Conservation (phyloP, 495 filamentous ascomycete genomes). For the Neurospora pannonica region DNA sequence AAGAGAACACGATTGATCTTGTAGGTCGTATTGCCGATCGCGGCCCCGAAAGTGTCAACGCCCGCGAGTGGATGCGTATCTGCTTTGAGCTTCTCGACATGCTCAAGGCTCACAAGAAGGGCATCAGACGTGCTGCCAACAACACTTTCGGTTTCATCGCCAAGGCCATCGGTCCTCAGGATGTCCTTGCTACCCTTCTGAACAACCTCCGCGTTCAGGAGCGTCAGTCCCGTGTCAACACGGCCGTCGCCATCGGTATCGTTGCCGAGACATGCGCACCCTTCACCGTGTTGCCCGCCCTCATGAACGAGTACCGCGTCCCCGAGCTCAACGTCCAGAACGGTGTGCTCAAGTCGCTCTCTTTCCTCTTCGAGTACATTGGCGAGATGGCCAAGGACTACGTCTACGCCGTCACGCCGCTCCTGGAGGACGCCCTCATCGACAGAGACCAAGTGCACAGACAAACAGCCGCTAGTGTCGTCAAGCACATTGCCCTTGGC, state of each 20-base stretch:
- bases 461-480: conserved; percentile 89
- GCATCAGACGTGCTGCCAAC: conserved; percentile 95
- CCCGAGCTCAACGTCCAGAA: conserved; percentile 99
- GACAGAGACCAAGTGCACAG: conserved; percentile 98
- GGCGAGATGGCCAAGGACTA: conserved; percentile 99
- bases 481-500: conserved; percentile 94
- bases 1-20: conserved; percentile 99
- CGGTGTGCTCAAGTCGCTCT: conserved; percentile 92
- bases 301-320: conserved; percentile 99
- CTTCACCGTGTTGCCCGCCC: conserved; percentile 94
- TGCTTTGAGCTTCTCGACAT: conserved; percentile 99
- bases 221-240: conserved; percentile 95
- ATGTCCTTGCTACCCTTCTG: conserved; percentile 89
- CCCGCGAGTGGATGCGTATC: conserved; percentile 99
- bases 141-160: conserved; percentile 99
- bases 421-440: conserved; percentile 94
- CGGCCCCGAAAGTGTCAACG: conserved; percentile 90
- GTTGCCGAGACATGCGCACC: conserved; percentile 99
- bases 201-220: conserved; percentile 97
- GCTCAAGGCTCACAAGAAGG: conserved; percentile 99
- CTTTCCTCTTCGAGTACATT: conserved; percentile 98
- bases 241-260: conserved; percentile 96
- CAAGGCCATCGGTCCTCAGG: conserved; percentile 96
- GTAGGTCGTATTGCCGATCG: conserved; percentile 98
- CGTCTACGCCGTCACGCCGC: conserved; percentile 94